Evolutionary conservation across 331 rosid genomes (phyloP).

Genomic region (Pyrus hybrid): DNA sequence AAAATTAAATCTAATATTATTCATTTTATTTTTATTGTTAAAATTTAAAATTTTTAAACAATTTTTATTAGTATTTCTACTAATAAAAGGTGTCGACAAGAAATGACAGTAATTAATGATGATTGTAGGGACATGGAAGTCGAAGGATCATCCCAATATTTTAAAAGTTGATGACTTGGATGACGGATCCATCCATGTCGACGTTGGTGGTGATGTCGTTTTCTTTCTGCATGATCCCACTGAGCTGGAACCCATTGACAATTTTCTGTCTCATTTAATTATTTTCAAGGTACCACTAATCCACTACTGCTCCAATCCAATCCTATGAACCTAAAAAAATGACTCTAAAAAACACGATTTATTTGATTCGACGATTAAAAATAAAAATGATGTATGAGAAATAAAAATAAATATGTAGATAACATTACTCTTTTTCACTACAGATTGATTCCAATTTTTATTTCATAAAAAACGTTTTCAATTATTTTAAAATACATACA

Average conservation of each 20-base stretch:
- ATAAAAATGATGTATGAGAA: accelerated
- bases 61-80: too few relatives aligned
- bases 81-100: background rate
- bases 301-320: background rate
- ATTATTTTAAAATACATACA: too few relatives aligned
- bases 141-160: background rate
- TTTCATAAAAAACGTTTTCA: too few relatives aligned
- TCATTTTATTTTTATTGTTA: too few relatives aligned
- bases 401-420: accelerated
- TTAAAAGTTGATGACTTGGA: background rate
- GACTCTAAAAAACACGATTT: background rate
- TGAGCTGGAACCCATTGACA: background rate
- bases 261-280: background rate
- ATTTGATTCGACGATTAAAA: accelerated
- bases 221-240: background rate
- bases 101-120: background rate
- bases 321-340: background rate
- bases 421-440: too few relatives aligned
- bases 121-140: background rate
- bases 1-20: too few relatives aligned
- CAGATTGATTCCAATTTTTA: too few relatives aligned
- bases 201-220: background rate
- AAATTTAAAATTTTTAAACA: too few relatives aligned
- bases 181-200: background rate
- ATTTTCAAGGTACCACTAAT: background rate